Evolutionary conservation across 2,329 filamentous ascomycete genomes (phyloP).

Genomic region (Diaporthe australafricana): DNA sequence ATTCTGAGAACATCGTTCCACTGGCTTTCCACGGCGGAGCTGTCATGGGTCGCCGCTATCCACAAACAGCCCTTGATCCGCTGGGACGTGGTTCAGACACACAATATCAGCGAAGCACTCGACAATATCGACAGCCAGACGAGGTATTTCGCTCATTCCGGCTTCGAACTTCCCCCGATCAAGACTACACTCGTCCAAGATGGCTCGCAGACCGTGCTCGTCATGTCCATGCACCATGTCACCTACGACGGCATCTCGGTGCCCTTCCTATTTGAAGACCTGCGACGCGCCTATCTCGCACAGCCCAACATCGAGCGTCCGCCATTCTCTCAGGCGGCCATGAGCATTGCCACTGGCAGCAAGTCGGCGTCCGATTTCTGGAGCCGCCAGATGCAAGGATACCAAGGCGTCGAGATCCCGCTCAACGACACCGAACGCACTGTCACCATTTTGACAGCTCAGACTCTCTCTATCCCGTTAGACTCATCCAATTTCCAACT

Average conservation of each 20-base stretch:
- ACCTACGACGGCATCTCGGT: constrained; percentile 31
- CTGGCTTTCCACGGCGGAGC: not conserved
- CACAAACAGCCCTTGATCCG: not conserved
- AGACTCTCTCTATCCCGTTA: not conserved
- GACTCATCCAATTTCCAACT: constrained; percentile 43
- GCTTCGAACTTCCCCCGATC: constrained; percentile 6
- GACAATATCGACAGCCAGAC: not conserved
- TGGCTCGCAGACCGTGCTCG: constrained; percentile 1
- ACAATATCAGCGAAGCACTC: not conserved
- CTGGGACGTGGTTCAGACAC: not conserved
- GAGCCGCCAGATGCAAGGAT: constrained; percentile 5
- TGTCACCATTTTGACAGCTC: not conserved
- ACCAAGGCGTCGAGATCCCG: constrained; percentile 3
- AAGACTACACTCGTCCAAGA: not conserved
- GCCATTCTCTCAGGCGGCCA: constrained; percentile 35
- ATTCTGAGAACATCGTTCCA: constrained; percentile 46
- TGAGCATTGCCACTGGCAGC: constrained; percentile 37
- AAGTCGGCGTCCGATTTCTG: constrained; percentile 35
- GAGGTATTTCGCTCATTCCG: not conserved
- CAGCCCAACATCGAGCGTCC: not conserved
- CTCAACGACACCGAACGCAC: not conserved
- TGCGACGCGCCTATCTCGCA: not conserved
- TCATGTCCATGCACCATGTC: constrained; percentile 29
- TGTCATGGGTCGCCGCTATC: not conserved
- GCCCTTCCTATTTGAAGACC: constrained; percentile 26